These are phyloP conservation scores for Curvularia sp. DNA, from an alignment of 2,329 filamentous ascomycete species.

Conservation along the genomic window DNA sequence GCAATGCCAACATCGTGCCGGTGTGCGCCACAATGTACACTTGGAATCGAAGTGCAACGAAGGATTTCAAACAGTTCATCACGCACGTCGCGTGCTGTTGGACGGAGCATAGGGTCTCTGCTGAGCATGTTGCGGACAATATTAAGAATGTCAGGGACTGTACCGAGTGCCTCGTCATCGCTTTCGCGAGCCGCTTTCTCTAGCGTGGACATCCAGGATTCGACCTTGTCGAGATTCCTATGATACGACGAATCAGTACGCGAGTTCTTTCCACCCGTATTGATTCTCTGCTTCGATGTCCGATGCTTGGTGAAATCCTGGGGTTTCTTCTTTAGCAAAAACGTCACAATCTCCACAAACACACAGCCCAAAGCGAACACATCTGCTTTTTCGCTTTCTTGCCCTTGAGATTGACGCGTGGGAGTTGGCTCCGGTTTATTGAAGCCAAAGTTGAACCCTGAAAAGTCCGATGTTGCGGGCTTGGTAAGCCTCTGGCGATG, in stretches of 20 bases:
- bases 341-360: constrained; percentile 73
- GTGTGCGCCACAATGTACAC: constrained; percentile 47
- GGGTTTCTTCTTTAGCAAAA: constrained; percentile 71
- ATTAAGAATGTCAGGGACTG: constrained; percentile 51
- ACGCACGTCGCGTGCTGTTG: constrained; percentile 52
- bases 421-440: constrained; percentile 38
- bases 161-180: constrained; percentile 49
- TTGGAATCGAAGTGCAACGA: constrained; percentile 39
- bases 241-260: constrained; percentile 75
- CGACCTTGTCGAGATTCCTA: constrained; percentile 71
- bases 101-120: constrained; percentile 51
- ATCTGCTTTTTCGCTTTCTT: constrained; percentile 62
- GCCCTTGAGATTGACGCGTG: constrained; percentile 35
- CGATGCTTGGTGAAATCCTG: constrained; percentile 72
- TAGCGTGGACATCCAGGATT: constrained; percentile 70
- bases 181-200: constrained; percentile 62
- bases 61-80: constrained; percentile 47
- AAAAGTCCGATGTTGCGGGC: constrained; percentile 43
- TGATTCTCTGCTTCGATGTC: constrained; percentile 67
- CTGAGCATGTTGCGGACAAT: constrained; percentile 54
- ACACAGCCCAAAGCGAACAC: constrained; percentile 77
- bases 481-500: constrained; percentile 46
- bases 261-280: constrained; percentile 56
- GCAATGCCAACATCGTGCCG: constrained; percentile 39
- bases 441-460: constrained; percentile 50